Conservation (phyloP, 164 flowering plant species). For the Magnolia officinalis region DNA sequence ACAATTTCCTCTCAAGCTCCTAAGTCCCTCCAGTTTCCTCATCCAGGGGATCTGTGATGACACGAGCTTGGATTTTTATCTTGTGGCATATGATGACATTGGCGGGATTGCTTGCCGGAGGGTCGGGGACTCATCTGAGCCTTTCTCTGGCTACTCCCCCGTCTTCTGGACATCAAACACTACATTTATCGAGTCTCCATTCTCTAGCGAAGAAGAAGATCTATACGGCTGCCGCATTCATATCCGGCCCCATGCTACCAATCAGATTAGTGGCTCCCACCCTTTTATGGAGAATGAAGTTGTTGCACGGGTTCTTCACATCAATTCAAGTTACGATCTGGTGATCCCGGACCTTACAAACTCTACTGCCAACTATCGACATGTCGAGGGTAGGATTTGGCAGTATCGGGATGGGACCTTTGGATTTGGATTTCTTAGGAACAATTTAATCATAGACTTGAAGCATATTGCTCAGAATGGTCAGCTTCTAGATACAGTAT, state of each 20-base stretch:
- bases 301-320: slow-evolving; percentile 52
- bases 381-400: slow-evolving; percentile 84
- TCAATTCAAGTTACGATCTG: slow-evolving; percentile 70
- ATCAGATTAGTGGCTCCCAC: slow-evolving; percentile 8
- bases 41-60: slow-evolving; percentile 77
- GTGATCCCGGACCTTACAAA: slow-evolving; percentile 48
- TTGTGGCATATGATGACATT: slow-evolving; percentile 72
- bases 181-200: slow-evolving; percentile 56
- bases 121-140: slow-evolving; percentile 54
- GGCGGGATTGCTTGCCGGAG: slow-evolving; percentile 76
- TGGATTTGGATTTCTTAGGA: slow-evolving; percentile 84
- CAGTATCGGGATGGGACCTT: slow-evolving; percentile 71
- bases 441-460: slow-evolving; percentile 61
- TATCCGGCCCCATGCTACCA: slow-evolving; percentile 36
- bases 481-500: slow-evolving; percentile 45
- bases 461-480: slow-evolving; percentile 55
- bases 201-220: slow-evolving; percentile 58
- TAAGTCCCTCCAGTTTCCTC: not conserved
- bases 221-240: slow-evolving; percentile 59
- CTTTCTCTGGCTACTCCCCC: slow-evolving; percentile 42
- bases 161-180: slow-evolving; percentile 80
- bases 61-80: slow-evolving; percentile 67
- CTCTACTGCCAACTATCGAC: slow-evolving; percentile 31
- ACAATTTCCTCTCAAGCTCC: too few relatives aligned
- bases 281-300: slow-evolving; percentile 27